Base-by-base conservation (phyloP, 2,329 filamentous ascomycete genomes). In the Knufia fluminis region DNA sequence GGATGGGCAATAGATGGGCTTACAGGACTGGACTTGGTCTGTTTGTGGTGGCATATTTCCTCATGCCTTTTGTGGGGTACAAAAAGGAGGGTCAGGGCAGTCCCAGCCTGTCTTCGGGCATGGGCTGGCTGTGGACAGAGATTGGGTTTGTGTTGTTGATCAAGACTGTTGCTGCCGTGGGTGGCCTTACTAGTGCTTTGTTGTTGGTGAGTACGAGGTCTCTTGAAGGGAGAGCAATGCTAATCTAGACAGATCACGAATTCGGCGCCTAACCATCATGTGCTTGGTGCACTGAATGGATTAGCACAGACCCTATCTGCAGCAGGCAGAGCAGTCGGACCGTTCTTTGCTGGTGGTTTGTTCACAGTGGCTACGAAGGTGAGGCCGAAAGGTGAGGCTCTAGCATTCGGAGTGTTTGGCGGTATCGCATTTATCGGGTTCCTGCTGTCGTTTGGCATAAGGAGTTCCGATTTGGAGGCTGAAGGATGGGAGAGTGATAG, bases 251-350 rank as follows among this genome's bases (percentile, higher is more conserved):
- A 91, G 86, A 90, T 98, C 57, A 97, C 89, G 32, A 98, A 98
- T 60, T 94, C 86, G 1, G 87, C 89, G 0, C 86, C 89, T 0
- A 88, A 90, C 6, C 79, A 91, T 64, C 82, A 85, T 3, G 89
- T 86, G 0, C 77, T 98, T 0, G 92, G 92, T 2, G 89, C 87
- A 0, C 75, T 98, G 22, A 96, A 98, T 61, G 92, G 92, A 8
- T 77, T 97, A 26, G 92, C 92, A 0, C 92, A 98, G 66, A 95
- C 89, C 0, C 79, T 98, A 0, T 94, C 88, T 0, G 92, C 92
- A 0, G 87, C 86, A 0, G 92, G 92, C 7, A 82, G 92, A 52
- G 89, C 90, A 38, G 78, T 88, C 0, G 92, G 92, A 0, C 92
- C 92, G 0, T 90, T 97, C 57, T 71, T 94, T 0, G 92, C 89